Evolutionary conservation across 257 asterid genomes (phyloP).

Genomic region (Solanum ossicruentum): DNA sequence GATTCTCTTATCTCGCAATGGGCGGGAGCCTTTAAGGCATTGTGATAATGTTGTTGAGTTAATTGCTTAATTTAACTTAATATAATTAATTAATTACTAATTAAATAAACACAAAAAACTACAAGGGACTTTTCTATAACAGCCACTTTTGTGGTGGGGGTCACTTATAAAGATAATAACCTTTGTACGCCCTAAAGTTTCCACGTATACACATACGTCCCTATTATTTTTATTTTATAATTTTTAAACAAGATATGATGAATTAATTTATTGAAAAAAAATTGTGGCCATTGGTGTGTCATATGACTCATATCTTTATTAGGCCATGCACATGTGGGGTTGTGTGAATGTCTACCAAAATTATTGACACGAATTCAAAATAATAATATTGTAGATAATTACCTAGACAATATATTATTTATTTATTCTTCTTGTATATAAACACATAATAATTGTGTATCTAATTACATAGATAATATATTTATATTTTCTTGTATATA

Average conservation of each 20-base stretch:
- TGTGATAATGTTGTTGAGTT: no score
- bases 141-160: background rate
- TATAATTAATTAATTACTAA: background rate
- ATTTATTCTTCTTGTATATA: no score
- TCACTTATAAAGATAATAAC: background rate
- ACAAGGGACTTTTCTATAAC: constrained; percentile 15
- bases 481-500: background rate
- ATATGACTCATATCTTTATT: background rate
- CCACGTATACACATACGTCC: constrained; percentile 24
- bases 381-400: no score
- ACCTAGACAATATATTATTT: no score
- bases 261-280: background rate
- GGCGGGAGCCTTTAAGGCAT: no score
- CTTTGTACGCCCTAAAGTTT: constrained; percentile 13
- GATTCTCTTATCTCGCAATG: no score
- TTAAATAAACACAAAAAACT: background rate
- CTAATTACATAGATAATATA: background rate
- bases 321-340: background rate
- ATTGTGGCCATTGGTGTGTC: background rate
- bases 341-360: background rate
- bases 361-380: background rate
- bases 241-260: background rate
- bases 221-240: background rate
- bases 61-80: background rate
- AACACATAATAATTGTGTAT: no score